Conservation (phyloP, 768 basidiomycete genomes). For the Lyophyllum decastes region DNA sequence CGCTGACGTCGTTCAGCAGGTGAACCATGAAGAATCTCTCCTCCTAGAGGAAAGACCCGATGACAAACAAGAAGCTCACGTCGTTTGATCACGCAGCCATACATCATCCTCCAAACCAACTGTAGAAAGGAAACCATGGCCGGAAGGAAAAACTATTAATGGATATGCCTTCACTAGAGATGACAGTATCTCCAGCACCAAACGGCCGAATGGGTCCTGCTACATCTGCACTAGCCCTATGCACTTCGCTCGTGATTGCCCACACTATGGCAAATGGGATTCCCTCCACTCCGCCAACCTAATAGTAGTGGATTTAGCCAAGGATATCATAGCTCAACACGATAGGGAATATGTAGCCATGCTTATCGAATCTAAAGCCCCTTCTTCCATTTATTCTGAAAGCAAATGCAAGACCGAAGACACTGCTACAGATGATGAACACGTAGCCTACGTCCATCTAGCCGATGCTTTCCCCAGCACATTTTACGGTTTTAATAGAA, state of each 20-base stretch:
- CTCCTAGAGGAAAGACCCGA: neutral
- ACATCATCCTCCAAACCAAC: neutral
- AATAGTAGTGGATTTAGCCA: neutral
- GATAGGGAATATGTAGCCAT: constrained; percentile 17
- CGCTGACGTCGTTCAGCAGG: neutral
- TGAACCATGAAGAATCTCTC: neutral
- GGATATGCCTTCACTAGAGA: neutral
- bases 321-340: neutral
- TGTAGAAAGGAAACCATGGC: neutral
- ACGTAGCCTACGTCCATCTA: neutral
- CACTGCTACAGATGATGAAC: no score
- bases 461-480: neutral
- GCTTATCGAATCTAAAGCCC: constrained; percentile 12
- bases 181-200: neutral
- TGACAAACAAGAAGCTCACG: neutral
- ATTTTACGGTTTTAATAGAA: neutral
- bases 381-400: constrained; percentile 2
- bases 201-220: constrained; percentile 9
- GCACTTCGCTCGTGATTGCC: constrained; percentile 21
- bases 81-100: neutral
- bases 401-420: neutral
- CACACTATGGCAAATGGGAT: constrained; percentile 17
- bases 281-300: constrained; percentile 6
- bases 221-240: constrained; percentile 22
- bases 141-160: neutral